phyloP scores from a whole-genome alignment of 2,329 filamentous ascomycete species.

The Phialophora verrucosa region DNA sequence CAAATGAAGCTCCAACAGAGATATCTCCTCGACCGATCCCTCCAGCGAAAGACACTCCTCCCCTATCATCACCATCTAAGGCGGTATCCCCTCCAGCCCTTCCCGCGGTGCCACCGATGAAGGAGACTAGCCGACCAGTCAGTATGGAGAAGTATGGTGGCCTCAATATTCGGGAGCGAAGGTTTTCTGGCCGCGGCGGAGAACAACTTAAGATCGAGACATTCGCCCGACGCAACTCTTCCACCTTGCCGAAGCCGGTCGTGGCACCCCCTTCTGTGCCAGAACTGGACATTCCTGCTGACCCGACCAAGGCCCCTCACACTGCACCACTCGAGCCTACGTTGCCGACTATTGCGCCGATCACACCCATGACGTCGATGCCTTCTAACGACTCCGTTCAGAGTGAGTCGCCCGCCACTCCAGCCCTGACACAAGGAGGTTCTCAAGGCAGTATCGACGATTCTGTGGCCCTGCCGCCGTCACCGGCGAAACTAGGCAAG shows the following conservation, averaged over 20 bases:
- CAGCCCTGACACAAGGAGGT: conserved; percentile 50
- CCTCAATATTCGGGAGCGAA: conserved; percentile 66
- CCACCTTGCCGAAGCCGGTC: conserved; percentile 40
- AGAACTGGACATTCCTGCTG: conserved; percentile 39
- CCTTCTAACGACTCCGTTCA: conserved; percentile 44
- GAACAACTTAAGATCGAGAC: conserved; percentile 93
- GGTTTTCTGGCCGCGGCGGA: conserved; percentile 78
- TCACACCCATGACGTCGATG: conserved; percentile 34
- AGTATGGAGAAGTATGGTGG: conserved; percentile 30
- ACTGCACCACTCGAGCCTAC: conserved; percentile 22
- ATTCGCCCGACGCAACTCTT: conserved; percentile 32
- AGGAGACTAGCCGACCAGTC: conserved; percentile 31
- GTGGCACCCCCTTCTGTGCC: conserved; percentile 41
- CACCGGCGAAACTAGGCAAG: conserved; percentile 39
- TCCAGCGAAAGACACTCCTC: conserved; percentile 31
- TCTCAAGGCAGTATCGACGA: conserved; percentile 52
- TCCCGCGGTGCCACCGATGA: conserved; percentile 39
- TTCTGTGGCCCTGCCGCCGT: conserved; percentile 43
- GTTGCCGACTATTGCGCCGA: conserved; percentile 27
- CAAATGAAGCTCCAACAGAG: conserved; percentile 41
- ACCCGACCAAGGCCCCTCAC: conserved; percentile 10
- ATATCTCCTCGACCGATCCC: conserved; percentile 28
- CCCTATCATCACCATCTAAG: conserved; percentile 24
- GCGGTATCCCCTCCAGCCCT: conserved; percentile 27
- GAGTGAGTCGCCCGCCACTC: conserved; percentile 50